These are phyloP conservation scores for Torulaspora indica DNA, from an alignment of 805 yeast genomes.

Conservation along the genomic window DNA sequence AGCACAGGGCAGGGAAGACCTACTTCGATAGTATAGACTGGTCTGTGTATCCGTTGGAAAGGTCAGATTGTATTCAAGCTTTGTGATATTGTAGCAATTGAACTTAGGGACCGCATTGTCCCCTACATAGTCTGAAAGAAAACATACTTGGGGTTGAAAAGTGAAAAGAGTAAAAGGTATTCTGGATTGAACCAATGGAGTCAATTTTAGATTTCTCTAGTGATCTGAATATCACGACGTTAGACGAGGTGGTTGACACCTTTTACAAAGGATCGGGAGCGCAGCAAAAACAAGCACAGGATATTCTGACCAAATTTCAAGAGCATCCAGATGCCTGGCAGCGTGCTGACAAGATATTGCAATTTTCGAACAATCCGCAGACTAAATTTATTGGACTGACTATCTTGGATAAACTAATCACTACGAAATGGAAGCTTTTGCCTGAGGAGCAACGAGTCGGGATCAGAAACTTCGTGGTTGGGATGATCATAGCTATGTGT, in stretches of 20 bases:
- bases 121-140: background rate
- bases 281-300: constrained; percentile 64
- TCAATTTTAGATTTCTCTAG: constrained; percentile 77
- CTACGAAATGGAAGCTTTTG: constrained; percentile 87
- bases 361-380: constrained; percentile 72
- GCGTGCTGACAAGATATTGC: constrained; percentile 82
- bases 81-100: constrained; percentile 2
- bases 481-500: constrained; percentile 88
- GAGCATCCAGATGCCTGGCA: constrained; percentile 96
- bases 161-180: background rate
- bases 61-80: background rate
- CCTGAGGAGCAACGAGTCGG: constrained; percentile 88
- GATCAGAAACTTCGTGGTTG: constrained; percentile 87
- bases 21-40: background rate
- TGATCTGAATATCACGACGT: constrained; percentile 71
- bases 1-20: background rate
- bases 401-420: constrained; percentile 82
- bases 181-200: constrained; percentile 58
- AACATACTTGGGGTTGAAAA: background rate
- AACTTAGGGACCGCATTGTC: background rate
- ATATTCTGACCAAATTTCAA: constrained; percentile 72
- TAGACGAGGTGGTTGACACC: constrained; percentile 81
- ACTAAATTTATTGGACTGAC: constrained; percentile 89
- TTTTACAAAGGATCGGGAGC: constrained; percentile 76
- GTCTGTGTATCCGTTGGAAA: background rate